Evolutionary conservation across 371 early-diverging fungal species (phyloP).

Genomic region (Lichtheimia ornata): DNA sequence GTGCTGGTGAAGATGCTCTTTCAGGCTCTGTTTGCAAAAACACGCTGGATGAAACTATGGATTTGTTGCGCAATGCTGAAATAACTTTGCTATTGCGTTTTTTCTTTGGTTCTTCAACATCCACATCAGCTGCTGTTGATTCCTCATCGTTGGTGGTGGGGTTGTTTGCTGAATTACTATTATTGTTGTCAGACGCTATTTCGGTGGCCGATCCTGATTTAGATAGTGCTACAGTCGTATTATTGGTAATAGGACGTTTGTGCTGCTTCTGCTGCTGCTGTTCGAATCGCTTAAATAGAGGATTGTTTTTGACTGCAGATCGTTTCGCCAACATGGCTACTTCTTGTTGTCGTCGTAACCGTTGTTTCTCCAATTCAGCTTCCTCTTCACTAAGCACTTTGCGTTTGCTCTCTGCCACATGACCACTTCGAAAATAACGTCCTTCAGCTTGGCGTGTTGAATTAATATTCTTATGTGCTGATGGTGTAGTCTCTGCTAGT

Average conservation of each 20-base stretch:
- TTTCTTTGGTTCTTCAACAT: background rate
- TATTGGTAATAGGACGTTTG: background rate
- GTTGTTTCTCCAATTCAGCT: constrained; percentile 21
- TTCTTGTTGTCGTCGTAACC: constrained; percentile 19
- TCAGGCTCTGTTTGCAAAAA: constrained; percentile 27
- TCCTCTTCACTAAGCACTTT: constrained; percentile 26
- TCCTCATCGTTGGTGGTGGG: background rate
- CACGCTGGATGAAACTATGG: constrained; percentile 41
- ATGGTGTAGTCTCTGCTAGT: constrained; percentile 12
- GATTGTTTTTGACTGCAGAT: constrained; percentile 32
- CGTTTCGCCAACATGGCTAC: constrained; percentile 23
- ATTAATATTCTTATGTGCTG: constrained; percentile 3
- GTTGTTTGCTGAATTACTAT: background rate
- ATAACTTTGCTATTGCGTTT: constrained; percentile 35
- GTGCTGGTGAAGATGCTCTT: background rate
- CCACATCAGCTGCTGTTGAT: background rate
- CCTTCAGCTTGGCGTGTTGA: constrained; percentile 17
- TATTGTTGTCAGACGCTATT: background rate
- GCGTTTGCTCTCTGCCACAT: constrained; percentile 24
- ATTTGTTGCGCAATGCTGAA: constrained; percentile 28
- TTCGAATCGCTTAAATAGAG: constrained; percentile 31
- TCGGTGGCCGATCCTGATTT: background rate
- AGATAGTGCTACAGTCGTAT: background rate
- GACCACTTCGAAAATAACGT: constrained; percentile 21
- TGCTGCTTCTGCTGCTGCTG: constrained; percentile 14